Conservation (phyloP, 345 rosid species). For the Ceriops decandra region DNA sequence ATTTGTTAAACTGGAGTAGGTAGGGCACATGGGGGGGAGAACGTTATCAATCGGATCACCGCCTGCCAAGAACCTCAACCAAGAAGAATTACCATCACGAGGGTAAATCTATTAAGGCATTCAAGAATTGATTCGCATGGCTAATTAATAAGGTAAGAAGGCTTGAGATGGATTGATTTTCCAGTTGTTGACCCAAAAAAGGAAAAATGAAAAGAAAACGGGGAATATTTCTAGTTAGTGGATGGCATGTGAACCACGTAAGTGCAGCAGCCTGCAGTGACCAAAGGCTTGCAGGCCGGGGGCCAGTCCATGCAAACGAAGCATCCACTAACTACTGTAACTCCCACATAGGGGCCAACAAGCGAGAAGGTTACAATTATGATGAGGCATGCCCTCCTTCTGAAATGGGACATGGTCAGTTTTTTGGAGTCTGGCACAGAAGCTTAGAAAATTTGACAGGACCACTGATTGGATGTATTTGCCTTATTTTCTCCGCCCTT, state of each 20-base stretch:
- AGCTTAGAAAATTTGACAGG: neutral
- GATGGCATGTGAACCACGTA: neutral
- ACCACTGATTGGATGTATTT: neutral
- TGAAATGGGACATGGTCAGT: neutral
- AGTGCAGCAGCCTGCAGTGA: neutral
- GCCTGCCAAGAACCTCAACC: too few relatives aligned
- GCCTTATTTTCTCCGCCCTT: too few relatives aligned
- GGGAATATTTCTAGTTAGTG: neutral
- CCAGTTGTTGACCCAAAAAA: too few relatives aligned
- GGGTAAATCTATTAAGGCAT: too few relatives aligned
- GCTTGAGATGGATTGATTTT: too few relatives aligned
- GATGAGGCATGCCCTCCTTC: neutral
- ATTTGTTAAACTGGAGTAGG: too few relatives aligned
- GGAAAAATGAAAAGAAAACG: too few relatives aligned
- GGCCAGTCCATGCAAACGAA: neutral
- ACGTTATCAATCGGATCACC: too few relatives aligned
- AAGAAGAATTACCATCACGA: too few relatives aligned
- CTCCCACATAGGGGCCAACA: neutral
- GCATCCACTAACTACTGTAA: constrained; percentile 2
- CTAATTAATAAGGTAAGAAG: too few relatives aligned
- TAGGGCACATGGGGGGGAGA: too few relatives aligned
- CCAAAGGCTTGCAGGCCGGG: neutral
- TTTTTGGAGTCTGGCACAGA: neutral
- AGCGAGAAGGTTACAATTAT: neutral
- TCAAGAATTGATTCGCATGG: too few relatives aligned